Percentiles rank a stretch among this genome's conserved stretches.
phyloP scores from a whole-genome alignment of 306 rosid genomes.

The Fagus crenata region DNA sequence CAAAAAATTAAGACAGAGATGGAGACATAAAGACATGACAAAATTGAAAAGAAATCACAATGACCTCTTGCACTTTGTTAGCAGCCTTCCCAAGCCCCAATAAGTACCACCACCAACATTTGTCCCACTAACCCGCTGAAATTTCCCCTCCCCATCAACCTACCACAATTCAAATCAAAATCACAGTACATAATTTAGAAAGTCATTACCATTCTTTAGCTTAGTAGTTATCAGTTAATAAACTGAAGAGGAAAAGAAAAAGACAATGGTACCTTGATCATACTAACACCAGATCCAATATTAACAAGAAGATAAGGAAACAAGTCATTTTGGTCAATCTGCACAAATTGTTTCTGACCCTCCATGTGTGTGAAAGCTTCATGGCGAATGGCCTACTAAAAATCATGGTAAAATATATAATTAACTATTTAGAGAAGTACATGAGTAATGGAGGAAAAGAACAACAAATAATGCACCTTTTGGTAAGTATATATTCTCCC shows the following conservation, averaged over 20 bases:
- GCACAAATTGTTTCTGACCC: conserved; percentile 90
- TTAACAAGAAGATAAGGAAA: conserved; percentile 97
- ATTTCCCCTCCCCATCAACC: conserved; percentile 99
- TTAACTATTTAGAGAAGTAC: conserved; percentile 27
- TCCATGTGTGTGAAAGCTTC: conserved; percentile 99
- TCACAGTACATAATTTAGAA: conserved; percentile 21
- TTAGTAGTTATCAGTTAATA: conserved; percentile 26
- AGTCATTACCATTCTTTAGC: conserved; percentile 24
- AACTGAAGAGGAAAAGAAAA: conserved; percentile 18
- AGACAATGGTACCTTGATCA: conserved; percentile 72
- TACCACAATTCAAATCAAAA: conserved; percentile 34
- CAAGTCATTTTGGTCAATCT: conserved; percentile 86
- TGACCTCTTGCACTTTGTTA: conserved; percentile 96
- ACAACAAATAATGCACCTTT: not conserved
- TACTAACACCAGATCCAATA: conserved; percentile 97
- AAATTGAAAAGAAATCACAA: conserved; percentile 16
- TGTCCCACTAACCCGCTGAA: conserved; percentile 95
- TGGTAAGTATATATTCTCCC: not conserved
- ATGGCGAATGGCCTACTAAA: conserved; percentile 98
- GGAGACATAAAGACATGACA: conserved; percentile 11
- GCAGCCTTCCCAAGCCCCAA: conserved; percentile 94
- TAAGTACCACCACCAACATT: conserved; percentile 99
- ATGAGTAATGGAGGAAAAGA: conserved; percentile 1
- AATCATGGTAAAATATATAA: conserved; percentile 46
- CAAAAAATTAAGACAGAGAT: conserved; percentile 25